phyloP scores from a whole-genome alignment of 176 grass and related monocot species.

The Hordeum vulgare region DNA sequence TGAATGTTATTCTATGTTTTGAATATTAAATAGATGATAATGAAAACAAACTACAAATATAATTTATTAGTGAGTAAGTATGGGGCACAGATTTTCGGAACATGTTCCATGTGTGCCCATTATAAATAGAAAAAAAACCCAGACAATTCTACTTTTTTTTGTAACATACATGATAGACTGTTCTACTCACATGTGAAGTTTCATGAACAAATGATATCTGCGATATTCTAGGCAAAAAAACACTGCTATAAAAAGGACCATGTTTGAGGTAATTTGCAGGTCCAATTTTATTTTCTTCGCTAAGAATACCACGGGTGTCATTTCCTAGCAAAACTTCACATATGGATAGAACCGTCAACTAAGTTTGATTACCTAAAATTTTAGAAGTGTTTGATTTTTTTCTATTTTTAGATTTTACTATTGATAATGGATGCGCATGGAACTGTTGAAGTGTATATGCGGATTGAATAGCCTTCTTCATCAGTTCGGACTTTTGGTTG shows the following conservation, averaged over 20 bases:
- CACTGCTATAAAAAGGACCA: neutral
- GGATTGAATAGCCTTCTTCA: too few relatives aligned
- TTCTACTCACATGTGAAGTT: neutral
- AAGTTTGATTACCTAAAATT: neutral
- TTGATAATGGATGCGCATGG: neutral
- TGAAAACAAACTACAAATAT: neutral
- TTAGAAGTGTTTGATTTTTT: neutral
- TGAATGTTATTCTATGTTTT: neutral
- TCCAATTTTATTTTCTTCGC: neutral
- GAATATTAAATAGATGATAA: neutral
- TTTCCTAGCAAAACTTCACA: neutral
- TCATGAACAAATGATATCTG: neutral
- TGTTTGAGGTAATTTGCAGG: neutral
- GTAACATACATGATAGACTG: neutral
- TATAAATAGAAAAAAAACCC: neutral
- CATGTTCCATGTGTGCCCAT: neutral
- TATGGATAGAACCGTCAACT: neutral
- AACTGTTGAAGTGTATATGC: too few relatives aligned
- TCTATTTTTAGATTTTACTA: neutral
- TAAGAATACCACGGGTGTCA: neutral
- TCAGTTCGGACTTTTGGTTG: too few relatives aligned
- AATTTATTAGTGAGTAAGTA: neutral
- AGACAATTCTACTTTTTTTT: neutral
- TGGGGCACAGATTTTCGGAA: neutral
- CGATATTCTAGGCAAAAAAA: neutral